Base-by-base conservation (phyloP, 805 yeast genomes). In the Metschnikowia amazonensis region DNA sequence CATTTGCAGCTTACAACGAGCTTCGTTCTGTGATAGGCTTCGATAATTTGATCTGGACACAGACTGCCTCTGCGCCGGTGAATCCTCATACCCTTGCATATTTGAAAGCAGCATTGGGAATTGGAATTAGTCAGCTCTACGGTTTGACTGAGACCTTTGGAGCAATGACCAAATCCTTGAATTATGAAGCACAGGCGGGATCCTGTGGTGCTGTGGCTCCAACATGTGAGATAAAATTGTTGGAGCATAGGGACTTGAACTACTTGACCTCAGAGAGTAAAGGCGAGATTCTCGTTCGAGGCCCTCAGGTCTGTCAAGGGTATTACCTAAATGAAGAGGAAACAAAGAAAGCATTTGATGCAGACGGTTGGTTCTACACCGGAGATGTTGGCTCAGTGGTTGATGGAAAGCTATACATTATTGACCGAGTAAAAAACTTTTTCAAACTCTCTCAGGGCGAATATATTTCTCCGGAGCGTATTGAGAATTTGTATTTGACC, bases 341-440 rank as follows among this genome's bases (percentile, higher is more conserved):
- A 48, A 83, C 87, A 2, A 56, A 51, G 8, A 69, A 70, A 35
- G 75, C 88, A 60, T 1, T 58, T 61, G 49, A 55, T 45, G 20
- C 76, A 45, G 63, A 69, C 1, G 53, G 53, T 1, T 80, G 82
- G 81, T 78, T 77, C 60, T 59, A 62, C 40, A 77, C 84, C 6
- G 84, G 84, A 27, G 89, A 83, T 60, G 51, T 47, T 11, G 53
- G 47, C 6, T 39, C 46, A 2, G 42, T 50, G 20, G 47, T 50
- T 1, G 63, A 65, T 13, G 86, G 89, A 11, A 71, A 82, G 43
- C 59, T 85, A 17, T 68, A 63, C 42, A 80, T 84, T 7, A 36
- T 50, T 14, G 92, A 85, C 57, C 72, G 92, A 52, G 88, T 84
- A 27, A 84, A 84, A 67, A 85, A 84, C 64, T 84, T 84, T 66